These are phyloP conservation scores for Raffaelea deltoideospora DNA, from an alignment of 2,329 filamentous ascomycete genomes.

Conservation along the genomic window DNA sequence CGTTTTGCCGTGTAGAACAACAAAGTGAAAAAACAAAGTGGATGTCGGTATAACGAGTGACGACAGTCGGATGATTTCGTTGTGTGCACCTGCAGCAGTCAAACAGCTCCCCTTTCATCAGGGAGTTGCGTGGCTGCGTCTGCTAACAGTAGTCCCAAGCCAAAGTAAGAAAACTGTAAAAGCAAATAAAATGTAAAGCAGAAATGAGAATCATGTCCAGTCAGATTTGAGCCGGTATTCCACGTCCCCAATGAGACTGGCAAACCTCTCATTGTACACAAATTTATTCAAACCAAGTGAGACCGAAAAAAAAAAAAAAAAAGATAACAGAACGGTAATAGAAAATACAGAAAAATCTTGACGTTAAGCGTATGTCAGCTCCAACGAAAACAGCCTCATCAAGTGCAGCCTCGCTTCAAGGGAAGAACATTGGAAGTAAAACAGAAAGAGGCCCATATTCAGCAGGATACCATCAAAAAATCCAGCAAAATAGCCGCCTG, in stretches of 20 bases:
- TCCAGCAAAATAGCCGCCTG: neutral
- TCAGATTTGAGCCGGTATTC: slow-evolving; percentile 6
- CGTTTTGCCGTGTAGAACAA: neutral
- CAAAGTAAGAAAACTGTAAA: slow-evolving; percentile 12
- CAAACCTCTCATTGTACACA: slow-evolving; percentile 3
- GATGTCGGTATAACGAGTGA: neutral
- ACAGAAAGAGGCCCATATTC: neutral
- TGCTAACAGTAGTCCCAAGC: neutral
- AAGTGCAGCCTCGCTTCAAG: no score
- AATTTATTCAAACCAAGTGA: neutral
- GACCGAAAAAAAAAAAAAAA: slow-evolving; percentile 2
- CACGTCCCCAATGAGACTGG: slow-evolving; percentile 7
- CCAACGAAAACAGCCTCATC: no score
- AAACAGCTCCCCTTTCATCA: slow-evolving; percentile 8
- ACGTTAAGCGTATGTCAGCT: no score
- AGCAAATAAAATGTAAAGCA: slow-evolving; percentile 13
- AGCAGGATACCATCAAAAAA: no score
- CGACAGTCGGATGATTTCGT: no score
- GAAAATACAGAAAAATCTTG: neutral
- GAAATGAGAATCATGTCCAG: slow-evolving; percentile 9
- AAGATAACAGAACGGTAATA: neutral
- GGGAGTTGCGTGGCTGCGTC: no score
- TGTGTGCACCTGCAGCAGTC: no score
- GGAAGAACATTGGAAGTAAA: no score
- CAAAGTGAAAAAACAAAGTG: neutral